Conservation (phyloP, 768 basidiomycete species). For the Boletus rubropictus region DNA sequence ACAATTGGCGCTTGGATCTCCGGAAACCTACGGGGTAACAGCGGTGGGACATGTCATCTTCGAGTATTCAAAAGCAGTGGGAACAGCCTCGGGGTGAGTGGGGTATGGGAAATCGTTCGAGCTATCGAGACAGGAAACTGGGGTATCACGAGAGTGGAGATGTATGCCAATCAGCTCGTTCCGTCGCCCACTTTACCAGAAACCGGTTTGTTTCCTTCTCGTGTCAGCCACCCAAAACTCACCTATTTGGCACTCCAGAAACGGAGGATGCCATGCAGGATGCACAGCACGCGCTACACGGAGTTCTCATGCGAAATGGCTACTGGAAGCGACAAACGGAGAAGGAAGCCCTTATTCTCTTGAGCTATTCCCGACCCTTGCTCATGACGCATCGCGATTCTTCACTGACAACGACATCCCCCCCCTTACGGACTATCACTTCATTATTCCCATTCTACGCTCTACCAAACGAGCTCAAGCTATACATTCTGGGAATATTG, state of each 20-base stretch:
- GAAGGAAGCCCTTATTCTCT: constrained; percentile 45
- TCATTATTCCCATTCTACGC: constrained; percentile 33
- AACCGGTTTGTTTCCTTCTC: constrained; percentile 5
- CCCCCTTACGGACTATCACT: constrained; percentile 11
- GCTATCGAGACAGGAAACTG: constrained; percentile 48
- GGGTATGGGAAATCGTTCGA: constrained; percentile 42
- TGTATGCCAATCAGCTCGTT: constrained; percentile 40
- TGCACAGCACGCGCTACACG: constrained; percentile 31
- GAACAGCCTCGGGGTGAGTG: constrained; percentile 48
- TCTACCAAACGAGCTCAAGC: constrained; percentile 55
- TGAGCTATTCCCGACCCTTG: constrained; percentile 44
- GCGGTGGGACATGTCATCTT: constrained; percentile 35
- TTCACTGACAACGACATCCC: constrained; percentile 13
- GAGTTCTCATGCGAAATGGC: constrained; percentile 43
- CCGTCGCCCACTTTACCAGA: constrained; percentile 5
- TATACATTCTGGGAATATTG: constrained; percentile 50
- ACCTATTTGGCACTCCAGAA: constrained; percentile 13
- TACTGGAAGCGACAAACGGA: constrained; percentile 40
- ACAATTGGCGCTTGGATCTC: constrained; percentile 46
- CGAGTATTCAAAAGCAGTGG: constrained; percentile 49
- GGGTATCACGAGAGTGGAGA: constrained; percentile 43
- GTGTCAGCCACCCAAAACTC: constrained; percentile 13
- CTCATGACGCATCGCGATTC: constrained; percentile 32
- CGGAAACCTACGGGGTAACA: constrained; percentile 23
- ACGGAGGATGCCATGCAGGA: constrained; percentile 30